phyloP scores from a whole-genome alignment of 306 rosid species.

The Comarum palustre region DNA sequence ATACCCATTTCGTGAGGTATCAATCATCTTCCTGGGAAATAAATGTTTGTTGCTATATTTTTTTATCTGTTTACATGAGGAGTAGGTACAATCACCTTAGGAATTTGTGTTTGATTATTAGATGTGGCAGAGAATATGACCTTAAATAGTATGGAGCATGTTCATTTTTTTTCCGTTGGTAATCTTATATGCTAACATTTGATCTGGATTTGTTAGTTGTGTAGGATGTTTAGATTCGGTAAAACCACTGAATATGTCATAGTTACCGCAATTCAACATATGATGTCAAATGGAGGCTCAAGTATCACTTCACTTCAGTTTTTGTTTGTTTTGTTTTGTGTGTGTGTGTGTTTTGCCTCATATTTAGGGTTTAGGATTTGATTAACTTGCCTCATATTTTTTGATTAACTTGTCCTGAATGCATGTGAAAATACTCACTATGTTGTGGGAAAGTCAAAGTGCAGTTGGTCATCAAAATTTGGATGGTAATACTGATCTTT shows the following conservation, averaged over 20 bases:
- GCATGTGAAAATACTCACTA: background rate
- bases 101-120: conserved; percentile 2
- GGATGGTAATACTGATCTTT: background rate
- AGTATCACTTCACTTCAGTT: background rate
- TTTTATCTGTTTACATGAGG: background rate
- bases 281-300: background rate
- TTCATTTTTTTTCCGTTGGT: background rate
- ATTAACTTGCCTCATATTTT: too few species aligned
- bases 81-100: background rate
- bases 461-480: conserved; percentile 9
- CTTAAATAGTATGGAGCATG: conserved; percentile 4
- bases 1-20: conserved; percentile 82
- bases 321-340: background rate
- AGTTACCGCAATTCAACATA: background rate
- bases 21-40: background rate
- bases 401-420: background rate
- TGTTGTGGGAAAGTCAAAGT: background rate
- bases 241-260: background rate
- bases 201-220: background rate
- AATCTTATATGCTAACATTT: background rate
- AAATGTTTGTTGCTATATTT: background rate
- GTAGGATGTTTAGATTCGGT: background rate
- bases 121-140: background rate
- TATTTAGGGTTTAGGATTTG: too few species aligned
- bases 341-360: too few species aligned